These are phyloP conservation scores for Nakazawaea anatomiae DNA, from an alignment of 805 yeast genomes.

Conservation along the genomic window DNA sequence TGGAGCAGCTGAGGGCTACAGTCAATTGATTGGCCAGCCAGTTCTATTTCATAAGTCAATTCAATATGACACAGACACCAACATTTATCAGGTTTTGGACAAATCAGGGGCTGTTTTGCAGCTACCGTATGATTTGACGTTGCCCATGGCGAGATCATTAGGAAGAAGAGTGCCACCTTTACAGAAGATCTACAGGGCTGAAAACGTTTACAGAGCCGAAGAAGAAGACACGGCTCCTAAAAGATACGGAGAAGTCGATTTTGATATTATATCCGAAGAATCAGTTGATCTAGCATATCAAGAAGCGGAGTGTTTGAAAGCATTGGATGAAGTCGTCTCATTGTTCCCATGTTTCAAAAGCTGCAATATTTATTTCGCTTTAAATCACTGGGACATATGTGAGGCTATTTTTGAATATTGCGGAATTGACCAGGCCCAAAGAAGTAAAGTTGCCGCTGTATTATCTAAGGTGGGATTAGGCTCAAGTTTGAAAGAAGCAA, in stretches of 20 bases:
- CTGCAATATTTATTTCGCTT: slow-evolving; percentile 49
- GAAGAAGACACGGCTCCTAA: slow-evolving; percentile 66
- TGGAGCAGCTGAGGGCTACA: slow-evolving; percentile 72
- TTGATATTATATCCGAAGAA: slow-evolving; percentile 60
- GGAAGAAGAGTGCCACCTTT: slow-evolving; percentile 52
- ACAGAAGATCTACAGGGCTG: slow-evolving; percentile 66
- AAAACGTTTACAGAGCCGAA: slow-evolving; percentile 73
- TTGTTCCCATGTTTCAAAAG: slow-evolving; percentile 62
- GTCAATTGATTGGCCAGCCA: slow-evolving; percentile 44
- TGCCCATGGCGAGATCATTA: slow-evolving; percentile 83
- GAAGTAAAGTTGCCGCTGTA: slow-evolving; percentile 59
- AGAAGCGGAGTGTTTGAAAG: slow-evolving; percentile 87
- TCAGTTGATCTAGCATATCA: slow-evolving; percentile 43
- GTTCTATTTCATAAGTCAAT: slow-evolving; percentile 79
- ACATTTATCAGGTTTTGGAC: slow-evolving; percentile 77
- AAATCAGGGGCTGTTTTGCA: slow-evolving; percentile 84
- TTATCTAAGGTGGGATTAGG: slow-evolving; percentile 76
- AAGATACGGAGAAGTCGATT: slow-evolving; percentile 76
- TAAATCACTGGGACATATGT: slow-evolving; percentile 79
- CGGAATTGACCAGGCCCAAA: slow-evolving; percentile 69
- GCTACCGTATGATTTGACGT: slow-evolving; percentile 80
- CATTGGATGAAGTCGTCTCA: slow-evolving; percentile 66
- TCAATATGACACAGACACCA: slow-evolving; percentile 53
- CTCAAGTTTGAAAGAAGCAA: slow-evolving; percentile 55
- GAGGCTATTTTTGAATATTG: slow-evolving; percentile 78